Base-by-base conservation (phyloP, 768 basidiomycete genomes). In the Coprinopsis marcescibilis region DNA sequence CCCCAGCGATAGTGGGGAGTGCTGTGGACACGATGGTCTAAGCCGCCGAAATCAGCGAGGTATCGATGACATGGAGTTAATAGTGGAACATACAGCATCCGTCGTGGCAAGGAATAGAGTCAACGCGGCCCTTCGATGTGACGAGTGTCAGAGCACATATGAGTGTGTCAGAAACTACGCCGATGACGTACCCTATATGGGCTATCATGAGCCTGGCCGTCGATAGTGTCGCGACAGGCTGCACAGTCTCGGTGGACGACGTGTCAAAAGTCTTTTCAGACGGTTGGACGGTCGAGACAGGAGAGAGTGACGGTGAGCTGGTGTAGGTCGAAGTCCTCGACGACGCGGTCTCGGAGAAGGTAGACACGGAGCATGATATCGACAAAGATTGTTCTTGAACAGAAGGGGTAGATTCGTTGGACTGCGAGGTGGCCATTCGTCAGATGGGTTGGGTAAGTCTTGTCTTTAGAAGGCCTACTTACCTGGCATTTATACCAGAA, bases 81-180 rank as follows among this genome's bases (percentile, higher is more conserved):
- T 25, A 15, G 13, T 13, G 44, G 39, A 29, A 63, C 82, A 52
- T 58, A 90, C 89, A 41, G 85, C 78, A 62, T 91, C 89, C 4
- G 89, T 91, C 10, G 89, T 92, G 2, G 89, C 89, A 10, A 92
- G 79, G 62, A 92, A 92, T 46, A 91, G 61, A 8, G 88, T 73
- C 64, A 91, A 62, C 3, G 86, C 88, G 29, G 86, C 85, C 37
- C 89, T 90, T 58, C 33, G 11, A 32, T n/a, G n/a, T n/a, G n/a
- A 32, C 8, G 29, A 32, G n/a, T 32, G 29, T 32, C 8, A 32
- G 8, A n/a, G 29, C n/a, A 32, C 8, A 32, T 8, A n/a, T 32
- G 8, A n/a, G 29, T 32, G n/a, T 8, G 29, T 32, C n/a, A 32
- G 29, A 8, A 8, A 32, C n/a, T 32, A 8, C 8, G 8, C n/a